A percentile compares a stretch with the other conserved stretches of the same genome.
phyloP scores from a whole-genome alignment of 2,329 filamentous ascomycete species.

The Aschersonia sp. region DNA sequence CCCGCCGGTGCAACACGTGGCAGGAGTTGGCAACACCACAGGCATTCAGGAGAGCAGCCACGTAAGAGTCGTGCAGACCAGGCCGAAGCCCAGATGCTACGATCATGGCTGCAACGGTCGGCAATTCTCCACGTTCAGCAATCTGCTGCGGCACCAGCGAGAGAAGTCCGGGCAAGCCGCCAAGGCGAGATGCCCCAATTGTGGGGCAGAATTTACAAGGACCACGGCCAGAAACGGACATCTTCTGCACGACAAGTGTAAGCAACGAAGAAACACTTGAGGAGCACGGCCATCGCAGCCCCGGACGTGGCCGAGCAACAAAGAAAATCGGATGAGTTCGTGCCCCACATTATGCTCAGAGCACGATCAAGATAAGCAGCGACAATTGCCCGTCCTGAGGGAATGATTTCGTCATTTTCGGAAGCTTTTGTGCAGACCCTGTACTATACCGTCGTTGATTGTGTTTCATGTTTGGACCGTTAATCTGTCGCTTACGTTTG shows the following conservation, averaged over 20 bases:
- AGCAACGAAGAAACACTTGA: conserved; percentile 32
- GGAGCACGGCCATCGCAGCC: background rate
- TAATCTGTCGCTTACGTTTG: background rate
- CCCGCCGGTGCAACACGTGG: conserved; percentile 19
- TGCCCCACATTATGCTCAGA: background rate
- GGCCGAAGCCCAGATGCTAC: conserved; percentile 93
- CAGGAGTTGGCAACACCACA: conserved; percentile 19
- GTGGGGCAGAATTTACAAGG: conserved; percentile 83
- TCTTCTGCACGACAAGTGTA: conserved; percentile 78
- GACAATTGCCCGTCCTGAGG: background rate
- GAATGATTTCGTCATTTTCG: no score
- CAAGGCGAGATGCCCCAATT: conserved; percentile 81
- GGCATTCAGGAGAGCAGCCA: conserved; percentile 26
- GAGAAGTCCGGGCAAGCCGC: conserved; percentile 86
- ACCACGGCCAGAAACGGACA: conserved; percentile 84
- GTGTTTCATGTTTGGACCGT: no score
- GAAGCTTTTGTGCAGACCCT: no score
- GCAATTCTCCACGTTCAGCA: conserved; percentile 94
- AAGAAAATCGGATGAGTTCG: background rate
- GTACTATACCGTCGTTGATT: no score
- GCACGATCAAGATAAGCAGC: background rate
- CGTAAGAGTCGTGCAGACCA: conserved; percentile 57
- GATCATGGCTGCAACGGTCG: conserved; percentile 93
- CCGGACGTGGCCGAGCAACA: background rate
- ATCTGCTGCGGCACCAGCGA: conserved; percentile 78